Evolutionary conservation across 179 eudicot genomes (phyloP).

Genomic region (Silene noctiflora): DNA sequence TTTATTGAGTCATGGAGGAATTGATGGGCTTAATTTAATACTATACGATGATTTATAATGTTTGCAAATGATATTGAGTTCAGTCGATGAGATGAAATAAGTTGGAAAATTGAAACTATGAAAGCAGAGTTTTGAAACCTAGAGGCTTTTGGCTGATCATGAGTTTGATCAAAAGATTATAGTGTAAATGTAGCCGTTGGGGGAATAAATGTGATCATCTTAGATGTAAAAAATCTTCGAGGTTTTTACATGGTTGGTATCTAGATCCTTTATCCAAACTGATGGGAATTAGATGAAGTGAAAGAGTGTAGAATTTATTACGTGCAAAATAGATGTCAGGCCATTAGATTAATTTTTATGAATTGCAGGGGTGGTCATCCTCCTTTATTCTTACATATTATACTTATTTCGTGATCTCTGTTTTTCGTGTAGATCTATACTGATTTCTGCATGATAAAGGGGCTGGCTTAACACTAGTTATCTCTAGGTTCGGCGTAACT

Average conservation of each 20-base stretch:
- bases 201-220: too few relatives aligned
- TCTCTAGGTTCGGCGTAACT: neutral
- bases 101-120: neutral
- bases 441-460: neutral
- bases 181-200: neutral
- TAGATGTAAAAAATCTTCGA: neutral
- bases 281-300: neutral
- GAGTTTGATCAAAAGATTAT: neutral
- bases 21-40: neutral
- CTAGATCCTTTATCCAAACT: too few relatives aligned
- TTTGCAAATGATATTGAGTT: neutral
- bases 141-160: neutral
- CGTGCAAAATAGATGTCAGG: neutral
- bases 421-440: neutral
- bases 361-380: neutral
- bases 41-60: neutral
- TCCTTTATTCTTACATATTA: neutral
- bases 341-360: neutral
- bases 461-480: neutral
- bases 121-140: neutral
- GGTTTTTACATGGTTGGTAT: too few relatives aligned
- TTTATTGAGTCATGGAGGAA: neutral
- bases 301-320: neutral
- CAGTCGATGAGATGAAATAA: neutral
- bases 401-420: neutral